Percentiles rank a stretch among this genome's conserved stretches.
Conservation (phyloP, 2,329 filamentous ascomycete genomes). For the Aspergillus awamori region DNA sequence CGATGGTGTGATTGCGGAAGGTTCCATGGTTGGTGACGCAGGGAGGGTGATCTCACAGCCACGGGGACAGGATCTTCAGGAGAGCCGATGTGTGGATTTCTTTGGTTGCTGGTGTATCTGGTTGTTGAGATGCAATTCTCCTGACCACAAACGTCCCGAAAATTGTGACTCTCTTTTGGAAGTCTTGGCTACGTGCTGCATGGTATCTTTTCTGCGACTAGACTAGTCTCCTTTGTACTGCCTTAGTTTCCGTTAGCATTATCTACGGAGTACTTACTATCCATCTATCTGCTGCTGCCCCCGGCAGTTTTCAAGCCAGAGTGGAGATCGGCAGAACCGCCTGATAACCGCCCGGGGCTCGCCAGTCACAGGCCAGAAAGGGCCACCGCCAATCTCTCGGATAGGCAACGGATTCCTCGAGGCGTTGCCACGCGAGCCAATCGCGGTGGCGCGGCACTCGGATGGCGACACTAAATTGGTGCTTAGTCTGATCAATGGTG, state of each 20-base stretch:
- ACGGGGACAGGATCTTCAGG: background rate
- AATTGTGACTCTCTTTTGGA: no score
- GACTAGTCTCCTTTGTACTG: no score
- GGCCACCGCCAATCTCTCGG: background rate
- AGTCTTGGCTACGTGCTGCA: no score
- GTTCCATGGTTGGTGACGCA: conserved; percentile 1
- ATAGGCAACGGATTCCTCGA: background rate
- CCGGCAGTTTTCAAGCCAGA: no score
- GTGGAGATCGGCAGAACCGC: background rate
- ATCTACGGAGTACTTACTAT: no score
- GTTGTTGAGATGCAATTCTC: no score
- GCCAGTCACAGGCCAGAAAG: background rate
- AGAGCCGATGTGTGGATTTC: background rate
- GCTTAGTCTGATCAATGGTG: no score
- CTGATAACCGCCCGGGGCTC: background rate
- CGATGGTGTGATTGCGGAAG: conserved; percentile 28
- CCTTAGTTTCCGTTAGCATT: no score
- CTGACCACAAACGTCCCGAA: no score
- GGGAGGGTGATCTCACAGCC: background rate
- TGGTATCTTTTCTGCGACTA: no score
- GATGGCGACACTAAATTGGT: background rate
- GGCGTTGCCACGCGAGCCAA: conserved; percentile 9
- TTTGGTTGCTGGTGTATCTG: background rate
- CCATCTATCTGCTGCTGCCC: no score
- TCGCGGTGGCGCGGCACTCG: background rate